Percentiles rank a stretch among this genome's conserved stretches.
These are phyloP conservation scores for Leucocoprinus leucothites DNA, from an alignment of 768 basidiomycete species.

Conservation along the genomic window DNA sequence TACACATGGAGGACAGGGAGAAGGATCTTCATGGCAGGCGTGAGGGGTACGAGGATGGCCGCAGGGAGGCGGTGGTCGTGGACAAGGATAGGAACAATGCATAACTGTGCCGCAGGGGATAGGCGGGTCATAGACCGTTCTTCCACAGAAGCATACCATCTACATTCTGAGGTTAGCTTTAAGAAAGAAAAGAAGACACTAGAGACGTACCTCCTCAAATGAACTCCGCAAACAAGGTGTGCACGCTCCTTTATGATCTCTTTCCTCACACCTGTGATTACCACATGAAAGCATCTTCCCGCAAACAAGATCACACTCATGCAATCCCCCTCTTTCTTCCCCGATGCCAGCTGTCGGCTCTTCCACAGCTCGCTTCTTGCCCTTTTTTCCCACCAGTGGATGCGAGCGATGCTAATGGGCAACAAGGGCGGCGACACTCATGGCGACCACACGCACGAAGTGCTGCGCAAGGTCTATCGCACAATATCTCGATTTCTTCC, in stretches of 20 bases:
- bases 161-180: constrained; percentile 23
- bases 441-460: constrained; percentile 85
- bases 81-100: constrained; percentile 78
- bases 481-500: constrained; percentile 58
- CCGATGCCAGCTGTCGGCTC: constrained; percentile 34
- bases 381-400: constrained; percentile 42
- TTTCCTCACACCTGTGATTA: constrained; percentile 72
- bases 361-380: constrained; percentile 49
- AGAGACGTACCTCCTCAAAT: constrained; percentile 79
- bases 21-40: constrained; percentile 73
- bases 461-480: constrained; percentile 76
- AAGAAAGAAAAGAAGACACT: background rate
- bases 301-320: constrained; percentile 83
- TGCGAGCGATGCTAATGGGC: constrained; percentile 75
- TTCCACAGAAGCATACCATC: constrained; percentile 80
- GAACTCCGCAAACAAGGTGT: constrained; percentile 81
- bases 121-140: constrained; percentile 86
- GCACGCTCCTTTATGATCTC: constrained; percentile 83
- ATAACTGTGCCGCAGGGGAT: constrained; percentile 84
- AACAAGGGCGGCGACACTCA: constrained; percentile 81
- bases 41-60: constrained; percentile 81
- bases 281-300: constrained; percentile 72
- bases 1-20: constrained; percentile 82
- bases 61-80: constrained; percentile 63
- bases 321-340: constrained; percentile 65